phyloP scores from a whole-genome alignment of 2,329 filamentous ascomycete species.

The Podosphaera fusca region DNA sequence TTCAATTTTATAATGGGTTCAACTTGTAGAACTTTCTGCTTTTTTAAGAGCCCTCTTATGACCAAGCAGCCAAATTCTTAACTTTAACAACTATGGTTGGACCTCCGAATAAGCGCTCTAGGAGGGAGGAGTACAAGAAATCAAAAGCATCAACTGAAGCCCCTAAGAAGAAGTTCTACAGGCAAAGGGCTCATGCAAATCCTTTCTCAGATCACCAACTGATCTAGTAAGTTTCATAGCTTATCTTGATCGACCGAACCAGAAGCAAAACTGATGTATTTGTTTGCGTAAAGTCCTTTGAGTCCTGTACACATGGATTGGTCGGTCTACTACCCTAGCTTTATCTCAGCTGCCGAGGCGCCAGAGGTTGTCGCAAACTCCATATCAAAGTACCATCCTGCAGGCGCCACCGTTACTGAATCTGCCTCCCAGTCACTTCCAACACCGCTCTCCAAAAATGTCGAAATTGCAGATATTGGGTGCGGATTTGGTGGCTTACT shows the following conservation, averaged over 20 bases:
- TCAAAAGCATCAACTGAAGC: constrained; percentile 25
- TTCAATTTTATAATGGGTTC: too few species aligned
- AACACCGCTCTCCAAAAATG: constrained; percentile 32
- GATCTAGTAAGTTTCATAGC: constrained; percentile 44
- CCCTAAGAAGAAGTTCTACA: constrained; percentile 88
- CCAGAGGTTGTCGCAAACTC: constrained; percentile 11
- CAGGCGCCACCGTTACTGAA: background rate
- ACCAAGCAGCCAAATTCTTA: background rate
- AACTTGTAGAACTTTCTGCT: too few species aligned
- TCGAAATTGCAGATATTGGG: constrained; percentile 89
- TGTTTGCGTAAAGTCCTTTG: constrained; percentile 34
- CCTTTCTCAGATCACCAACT: constrained; percentile 88
- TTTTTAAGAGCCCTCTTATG: too few species aligned
- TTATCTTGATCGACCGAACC: background rate
- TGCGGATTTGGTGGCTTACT: constrained; percentile 88
- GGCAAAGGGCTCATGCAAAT: constrained; percentile 91
- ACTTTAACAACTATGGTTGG: constrained; percentile 18
- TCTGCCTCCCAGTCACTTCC: background rate
- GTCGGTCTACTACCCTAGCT: constrained; percentile 62
- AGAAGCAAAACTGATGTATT: constrained; percentile 10
- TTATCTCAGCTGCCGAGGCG: constrained; percentile 23
- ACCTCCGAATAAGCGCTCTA: constrained; percentile 33
- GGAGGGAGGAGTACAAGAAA: constrained; percentile 41
- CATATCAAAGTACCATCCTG: constrained; percentile 2
- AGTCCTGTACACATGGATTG: constrained; percentile 77